Percentiles rank a stretch among this genome's conserved stretches.
These are phyloP conservation scores for Myrica gale DNA, from an alignment of 306 rosid genomes.

Conservation along the genomic window DNA sequence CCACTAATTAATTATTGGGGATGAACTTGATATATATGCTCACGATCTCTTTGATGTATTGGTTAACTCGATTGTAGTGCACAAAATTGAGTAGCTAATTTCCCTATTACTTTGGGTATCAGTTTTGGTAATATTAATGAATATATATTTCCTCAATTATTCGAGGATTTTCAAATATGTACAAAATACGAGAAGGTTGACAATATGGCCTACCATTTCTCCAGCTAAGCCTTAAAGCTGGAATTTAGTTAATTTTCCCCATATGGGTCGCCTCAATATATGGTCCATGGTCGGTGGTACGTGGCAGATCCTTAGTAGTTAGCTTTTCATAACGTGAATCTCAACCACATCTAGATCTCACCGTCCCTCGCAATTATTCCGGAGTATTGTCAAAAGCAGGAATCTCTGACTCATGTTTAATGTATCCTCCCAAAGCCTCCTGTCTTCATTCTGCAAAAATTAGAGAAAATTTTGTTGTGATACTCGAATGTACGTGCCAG, in stretches of 20 bases:
- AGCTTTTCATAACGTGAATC: slow-evolving; percentile 12
- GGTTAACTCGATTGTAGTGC: too few species aligned
- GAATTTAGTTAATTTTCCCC: background rate
- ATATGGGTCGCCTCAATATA: slow-evolving; percentile 2
- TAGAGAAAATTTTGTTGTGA: too few species aligned
- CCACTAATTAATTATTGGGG: too few species aligned
- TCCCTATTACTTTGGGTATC: too few species aligned
- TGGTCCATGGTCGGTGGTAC: slow-evolving; percentile 48
- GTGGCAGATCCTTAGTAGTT: slow-evolving; percentile 34
- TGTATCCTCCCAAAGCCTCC: background rate
- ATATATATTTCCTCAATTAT: too few species aligned
- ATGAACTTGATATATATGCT: too few species aligned
- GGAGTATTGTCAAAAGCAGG: slow-evolving; percentile 16
- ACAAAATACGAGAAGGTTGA: too few species aligned
- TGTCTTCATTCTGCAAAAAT: too few species aligned
- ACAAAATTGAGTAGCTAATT: too few species aligned
- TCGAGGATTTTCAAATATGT: too few species aligned
- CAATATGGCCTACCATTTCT: slow-evolving; percentile 10
- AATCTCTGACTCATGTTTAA: slow-evolving; percentile 8
- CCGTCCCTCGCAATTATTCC: slow-evolving; percentile 30
- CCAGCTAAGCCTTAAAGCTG: background rate
- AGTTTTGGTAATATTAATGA: too few species aligned
- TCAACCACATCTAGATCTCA: slow-evolving; percentile 25
- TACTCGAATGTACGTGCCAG: slow-evolving; percentile 3
- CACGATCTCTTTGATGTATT: too few species aligned